A percentile compares a stretch with the other conserved stretches of the same genome.
phyloP scores from a whole-genome alignment of 257 asterid genomes.

The Solanum arcanum region DNA sequence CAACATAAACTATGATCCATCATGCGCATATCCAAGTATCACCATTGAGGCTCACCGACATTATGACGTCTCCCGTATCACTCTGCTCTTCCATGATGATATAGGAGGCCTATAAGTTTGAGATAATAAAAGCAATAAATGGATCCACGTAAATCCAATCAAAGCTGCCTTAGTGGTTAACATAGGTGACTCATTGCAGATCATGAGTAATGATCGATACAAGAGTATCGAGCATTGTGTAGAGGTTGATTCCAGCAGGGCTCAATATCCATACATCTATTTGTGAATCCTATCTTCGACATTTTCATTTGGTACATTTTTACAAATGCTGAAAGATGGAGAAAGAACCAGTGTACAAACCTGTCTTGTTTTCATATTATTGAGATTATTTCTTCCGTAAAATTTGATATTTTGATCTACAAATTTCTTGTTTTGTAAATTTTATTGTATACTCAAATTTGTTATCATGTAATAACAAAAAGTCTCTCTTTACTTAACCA shows the following conservation, averaged over 20 bases:
- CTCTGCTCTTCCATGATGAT: slow-evolving; percentile 45
- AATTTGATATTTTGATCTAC: slow-evolving; percentile 4
- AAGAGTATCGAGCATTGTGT: slow-evolving; percentile 53
- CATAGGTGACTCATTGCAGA: slow-evolving; percentile 36
- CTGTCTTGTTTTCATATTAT: slow-evolving; percentile 25
- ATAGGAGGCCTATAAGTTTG: slow-evolving; percentile 41
- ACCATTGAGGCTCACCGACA: slow-evolving; percentile 36
- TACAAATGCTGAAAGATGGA: slow-evolving; percentile 26
- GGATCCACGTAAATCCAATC: slow-evolving; percentile 38
- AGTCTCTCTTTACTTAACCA: background rate
- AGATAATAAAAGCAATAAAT: slow-evolving; percentile 6
- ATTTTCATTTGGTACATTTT: slow-evolving; percentile 30
- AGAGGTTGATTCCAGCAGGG: slow-evolving; percentile 7
- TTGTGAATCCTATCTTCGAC: slow-evolving; percentile 26
- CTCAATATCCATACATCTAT: slow-evolving; percentile 32
- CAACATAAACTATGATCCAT: slow-evolving; percentile 31
- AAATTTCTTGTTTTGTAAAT: background rate
- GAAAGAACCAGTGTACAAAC: slow-evolving; percentile 27
- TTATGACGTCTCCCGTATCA: slow-evolving; percentile 32
- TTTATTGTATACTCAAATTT: background rate
- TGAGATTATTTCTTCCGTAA: slow-evolving; percentile 33
- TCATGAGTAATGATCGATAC: slow-evolving; percentile 38
- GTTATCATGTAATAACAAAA: background rate
- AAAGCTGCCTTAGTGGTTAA: slow-evolving; percentile 35
- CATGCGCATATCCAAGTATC: slow-evolving; percentile 36